Base-by-base conservation (phyloP, 2,329 filamentous ascomycete genomes). In the Trichoderma hamatum region DNA sequence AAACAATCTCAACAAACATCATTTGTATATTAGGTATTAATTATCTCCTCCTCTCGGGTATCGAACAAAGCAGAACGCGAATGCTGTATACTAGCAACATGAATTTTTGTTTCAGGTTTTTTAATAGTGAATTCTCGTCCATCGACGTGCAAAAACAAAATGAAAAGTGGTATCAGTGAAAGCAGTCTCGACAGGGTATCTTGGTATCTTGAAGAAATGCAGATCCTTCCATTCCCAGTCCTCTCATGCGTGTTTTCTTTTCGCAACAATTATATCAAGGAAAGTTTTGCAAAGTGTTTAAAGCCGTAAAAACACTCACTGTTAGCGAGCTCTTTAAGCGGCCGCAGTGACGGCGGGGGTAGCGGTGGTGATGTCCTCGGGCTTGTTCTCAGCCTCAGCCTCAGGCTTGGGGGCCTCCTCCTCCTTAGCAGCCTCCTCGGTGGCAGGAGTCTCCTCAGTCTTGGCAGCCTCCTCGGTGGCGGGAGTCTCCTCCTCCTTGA, bases 121-220 rank as follows among this genome's bases (percentile, higher is more conserved):
- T 69, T 61, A 56, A 52, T 67, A 67, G 39, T 60, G 14, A 43
- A 70, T 69, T 71, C 19, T 67, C 52, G 64, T 71, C 69, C 66
- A 69, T 70, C 67, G 70, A 70, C 67, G 43, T 72, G 72, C 63
- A 73, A 74, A 72, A 76, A 73, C 72, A 74, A 73, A 76, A 76
- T 78, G 73, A 73, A 80, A 79, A 79, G 73, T 80, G 79, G 78
- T 80, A 80, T 80, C 79, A 80, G 75, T 77, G 77, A 80, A 81
- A 80, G 80, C 82, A 84, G 81, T 83, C 80, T 84, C 78, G 80
- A 83, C 80, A 82, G 84, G 84, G 84, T 85, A 85, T 85, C 83
- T 84, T 81, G 82, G 80, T 81, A 81, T 81, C 80, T 81, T 80
- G 77, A 80, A 79, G 76, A 85, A 85, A 86, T 85, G 84, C 84